phyloP scores from a whole-genome alignment of 2,329 filamentous ascomycete genomes.

The Fusarium sterilihyphosum region DNA sequence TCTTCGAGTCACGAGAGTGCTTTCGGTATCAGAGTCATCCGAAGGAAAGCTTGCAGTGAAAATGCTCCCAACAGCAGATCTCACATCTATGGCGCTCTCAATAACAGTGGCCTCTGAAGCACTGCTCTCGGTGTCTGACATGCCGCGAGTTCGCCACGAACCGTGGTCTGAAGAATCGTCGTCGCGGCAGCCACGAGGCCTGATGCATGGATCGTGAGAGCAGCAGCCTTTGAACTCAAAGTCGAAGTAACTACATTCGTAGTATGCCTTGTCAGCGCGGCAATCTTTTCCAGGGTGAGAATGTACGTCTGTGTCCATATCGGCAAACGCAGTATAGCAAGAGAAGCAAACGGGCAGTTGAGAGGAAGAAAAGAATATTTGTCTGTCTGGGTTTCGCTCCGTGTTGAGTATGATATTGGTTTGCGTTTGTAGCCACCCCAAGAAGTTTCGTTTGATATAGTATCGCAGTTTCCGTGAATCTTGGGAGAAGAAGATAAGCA shows the following conservation, averaged over 20 bases:
- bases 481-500: slow-evolving; percentile 2
- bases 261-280: slow-evolving; percentile 47
- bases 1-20: background rate
- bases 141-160: background rate
- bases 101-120: background rate
- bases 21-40: background rate
- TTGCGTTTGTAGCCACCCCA: background rate
- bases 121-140: background rate
- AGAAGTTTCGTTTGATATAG: slow-evolving; percentile 16
- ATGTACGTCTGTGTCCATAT: slow-evolving; percentile 24
- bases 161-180: background rate
- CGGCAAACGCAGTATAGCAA: slow-evolving; percentile 1
- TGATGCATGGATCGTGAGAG: slow-evolving; percentile 53
- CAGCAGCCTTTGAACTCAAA: slow-evolving; percentile 57
- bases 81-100: background rate
- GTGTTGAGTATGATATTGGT: background rate
- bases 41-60: background rate
- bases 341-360: slow-evolving; percentile 1
- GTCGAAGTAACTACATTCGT: slow-evolving; percentile 49
- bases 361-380: background rate
- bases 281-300: slow-evolving; percentile 39
- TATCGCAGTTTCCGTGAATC: slow-evolving; percentile 26
- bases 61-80: background rate
- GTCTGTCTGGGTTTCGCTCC: background rate
- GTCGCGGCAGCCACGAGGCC: slow-evolving; percentile 18